Percentiles rank a stretch among this genome's conserved stretches.
Conservation (phyloP, 1,139 yeast genomes). For the Meyerozyma elateridarum region DNA sequence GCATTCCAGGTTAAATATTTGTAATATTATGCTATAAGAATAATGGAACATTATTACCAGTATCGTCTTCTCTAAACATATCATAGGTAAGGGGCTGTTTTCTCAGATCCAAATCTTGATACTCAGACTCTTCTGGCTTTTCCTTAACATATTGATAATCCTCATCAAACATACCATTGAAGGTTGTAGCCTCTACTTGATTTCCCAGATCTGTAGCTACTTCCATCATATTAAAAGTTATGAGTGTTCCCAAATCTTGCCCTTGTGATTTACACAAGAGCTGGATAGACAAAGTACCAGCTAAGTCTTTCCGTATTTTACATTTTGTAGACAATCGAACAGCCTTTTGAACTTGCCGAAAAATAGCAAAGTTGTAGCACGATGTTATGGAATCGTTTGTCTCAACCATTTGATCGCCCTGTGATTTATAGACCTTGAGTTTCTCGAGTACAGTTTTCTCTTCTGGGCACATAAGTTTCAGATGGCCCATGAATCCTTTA, state of each 20-base stretch:
- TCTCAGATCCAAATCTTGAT: not conserved
- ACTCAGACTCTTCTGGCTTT: not conserved
- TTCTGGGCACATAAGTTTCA: slow-evolving; percentile 64
- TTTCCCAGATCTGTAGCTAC: slow-evolving; percentile 19
- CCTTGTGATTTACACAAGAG: slow-evolving; percentile 35
- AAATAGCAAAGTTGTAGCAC: slow-evolving; percentile 49
- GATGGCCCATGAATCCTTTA: slow-evolving; percentile 62
- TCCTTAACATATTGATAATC: slow-evolving; percentile 21
- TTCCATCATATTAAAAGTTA: slow-evolving; percentile 60
- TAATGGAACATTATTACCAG: slow-evolving; percentile 1
- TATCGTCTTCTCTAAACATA: slow-evolving; percentile 1
- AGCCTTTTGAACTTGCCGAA: slow-evolving; percentile 50
- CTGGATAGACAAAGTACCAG: slow-evolving; percentile 49
- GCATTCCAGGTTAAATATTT: slow-evolving; percentile 43
- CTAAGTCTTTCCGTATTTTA: slow-evolving; percentile 52
- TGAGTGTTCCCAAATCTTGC: slow-evolving; percentile 53
- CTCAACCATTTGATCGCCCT: slow-evolving; percentile 15
- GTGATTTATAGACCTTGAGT: slow-evolving; percentile 18
- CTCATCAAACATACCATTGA: slow-evolving; percentile 22
- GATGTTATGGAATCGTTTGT: slow-evolving; percentile 24
- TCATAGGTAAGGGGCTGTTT: slow-evolving; percentile 1
- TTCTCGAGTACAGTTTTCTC: slow-evolving; percentile 59
- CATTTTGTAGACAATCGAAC: slow-evolving; percentile 56
- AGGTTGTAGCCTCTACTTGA: slow-evolving; percentile 11
- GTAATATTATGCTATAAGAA: slow-evolving; percentile 11